Base-by-base conservation (phyloP, 2,329 filamentous ascomycete genomes). In the Sphaerulina populicola region DNA sequence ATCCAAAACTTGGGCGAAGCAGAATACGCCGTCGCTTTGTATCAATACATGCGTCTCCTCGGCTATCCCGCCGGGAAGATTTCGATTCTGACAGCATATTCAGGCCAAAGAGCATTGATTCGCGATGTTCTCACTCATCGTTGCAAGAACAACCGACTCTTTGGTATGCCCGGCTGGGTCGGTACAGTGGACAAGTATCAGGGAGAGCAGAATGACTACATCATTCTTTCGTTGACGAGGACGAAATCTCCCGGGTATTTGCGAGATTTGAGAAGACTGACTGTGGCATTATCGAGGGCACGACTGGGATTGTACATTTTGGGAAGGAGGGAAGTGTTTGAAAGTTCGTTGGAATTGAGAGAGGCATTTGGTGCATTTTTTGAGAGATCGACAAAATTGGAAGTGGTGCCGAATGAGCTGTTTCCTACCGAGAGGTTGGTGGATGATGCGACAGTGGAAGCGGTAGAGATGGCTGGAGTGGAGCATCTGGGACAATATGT, bases 111-210 rank as follows among this genome's bases (percentile, higher is more conserved):
- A 53, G 88, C 90, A 30, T 74, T 98, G 61, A 87, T 98, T 54
- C 83, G 79, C 61, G 91, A 98, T 68, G 88, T 98, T 3, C 72
- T 98, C 46, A 74, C 73, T 11, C 87, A 94, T 65, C 79, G 93
- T 52, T 98, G 93, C 69, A 84, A 82, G 35, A 85, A 80, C 61
- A 94, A 89, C 62, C 73, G 82, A 2, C 73, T 97, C 15, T 98
- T 98, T 70, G 90, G 91, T 7, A 73, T 95, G 68, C 93, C 93
- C 14, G 86, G 84, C 69, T 84, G 86, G 47, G 88, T 98, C 27
- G 90, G 88, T 3, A 98, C 94, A 4, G 91, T 98, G 57, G 93
- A 98, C 73, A 96, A 95, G 69, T 98, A 97, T 65, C 93, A 98
- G 73, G 94, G 93, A 67, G 93, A 98, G 74, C 93, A 98, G 71